Conservation (phyloP, 1,284 basidiomycete genomes). For the Cutaneotrichosporon sp. region DNA sequence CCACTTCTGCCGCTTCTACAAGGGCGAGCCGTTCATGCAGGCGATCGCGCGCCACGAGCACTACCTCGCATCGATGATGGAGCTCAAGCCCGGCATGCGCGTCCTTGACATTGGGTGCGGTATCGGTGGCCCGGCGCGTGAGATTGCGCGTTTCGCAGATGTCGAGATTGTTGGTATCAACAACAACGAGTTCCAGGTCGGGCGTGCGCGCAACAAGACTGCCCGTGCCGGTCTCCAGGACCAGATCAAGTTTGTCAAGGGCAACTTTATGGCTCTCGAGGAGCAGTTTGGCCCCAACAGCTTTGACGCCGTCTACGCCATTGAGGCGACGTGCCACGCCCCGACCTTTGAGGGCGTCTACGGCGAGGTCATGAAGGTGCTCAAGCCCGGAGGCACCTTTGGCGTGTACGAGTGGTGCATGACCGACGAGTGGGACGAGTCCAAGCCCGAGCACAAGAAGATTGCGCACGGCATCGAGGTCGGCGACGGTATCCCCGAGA, state of each 20-base stretch:
- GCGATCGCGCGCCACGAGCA: slow-evolving; percentile 94
- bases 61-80: slow-evolving; percentile 86
- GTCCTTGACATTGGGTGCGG: slow-evolving; percentile 98
- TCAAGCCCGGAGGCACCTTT: slow-evolving; percentile 96
- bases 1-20: slow-evolving; percentile 98
- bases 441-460: slow-evolving; percentile 81
- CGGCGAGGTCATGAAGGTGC: slow-evolving; percentile 85
- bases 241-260: slow-evolving; percentile 79
- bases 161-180: slow-evolving; percentile 84
- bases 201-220: slow-evolving; percentile 81
- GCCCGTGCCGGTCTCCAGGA: slow-evolving; percentile 71
- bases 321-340: slow-evolving; percentile 96
- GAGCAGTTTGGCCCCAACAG: slow-evolving; percentile 91
- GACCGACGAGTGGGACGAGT: slow-evolving; percentile 91
- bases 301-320: slow-evolving; percentile 98
- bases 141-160: slow-evolving; percentile 90
- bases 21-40: slow-evolving; percentile 82
- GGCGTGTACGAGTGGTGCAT: slow-evolving; percentile 99
- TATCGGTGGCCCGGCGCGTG: slow-evolving; percentile 93
- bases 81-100: slow-evolving; percentile 80
- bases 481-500: slow-evolving; percentile 96
- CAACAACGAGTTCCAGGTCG: slow-evolving; percentile 96
- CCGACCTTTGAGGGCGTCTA: slow-evolving; percentile 96
- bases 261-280: slow-evolving; percentile 92
- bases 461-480: slow-evolving; percentile 87